Evolutionary conservation across 228 moss, liverwort and hornwort genomes (phyloP), one percentile per base, ranked within the genome.

Genomic region (Sphagnum fallax): DNA sequence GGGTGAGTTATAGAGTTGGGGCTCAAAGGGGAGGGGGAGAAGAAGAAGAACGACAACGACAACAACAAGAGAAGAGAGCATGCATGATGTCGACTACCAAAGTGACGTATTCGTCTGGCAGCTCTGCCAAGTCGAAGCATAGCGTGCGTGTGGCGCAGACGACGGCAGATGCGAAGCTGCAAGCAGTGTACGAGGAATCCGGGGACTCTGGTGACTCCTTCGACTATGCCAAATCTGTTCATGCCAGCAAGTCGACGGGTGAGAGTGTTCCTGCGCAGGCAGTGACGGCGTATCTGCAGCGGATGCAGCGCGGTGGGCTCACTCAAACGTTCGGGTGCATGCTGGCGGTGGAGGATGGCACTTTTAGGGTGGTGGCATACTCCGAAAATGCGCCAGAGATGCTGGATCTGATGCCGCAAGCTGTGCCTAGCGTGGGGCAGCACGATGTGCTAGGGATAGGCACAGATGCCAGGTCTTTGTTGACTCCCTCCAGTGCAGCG

Each of bases 281-380:
- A 55, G 96, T 96, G 66, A 96, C 96, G 11, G 92, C 96, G 53
- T 96, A 96, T 67, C 82, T 96, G 58, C 96, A 96, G 76, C 96
- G 96, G 60, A 96, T 96, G 92, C 96, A 96, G 74, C 76, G 96
- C 66, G 96, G 96, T 51, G 96, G 96, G 6, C 77, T 91, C 11
- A 90, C 71, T n/a, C 96, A 96, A 71, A 76, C 92, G 53, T 96
- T 96, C 67, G 96, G 96, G 60, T 91, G 96, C 72, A 93, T 96
- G 96, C 72, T 96, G 2, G 84, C 96, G 4, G 82, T 96, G 10
- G 91, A 96, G 57, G 93, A 93, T 59, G 65, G 67, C 5, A 79
- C 60, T 16, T 93, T 91, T 66, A 85, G 75, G 70, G 83, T 96
- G 11, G 64, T 93, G 9, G 96, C 93, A 0, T 96, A 78, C 71